Conservation (phyloP, 2,329 filamentous ascomycete genomes). For the Talaromyces funiculosus region DNA sequence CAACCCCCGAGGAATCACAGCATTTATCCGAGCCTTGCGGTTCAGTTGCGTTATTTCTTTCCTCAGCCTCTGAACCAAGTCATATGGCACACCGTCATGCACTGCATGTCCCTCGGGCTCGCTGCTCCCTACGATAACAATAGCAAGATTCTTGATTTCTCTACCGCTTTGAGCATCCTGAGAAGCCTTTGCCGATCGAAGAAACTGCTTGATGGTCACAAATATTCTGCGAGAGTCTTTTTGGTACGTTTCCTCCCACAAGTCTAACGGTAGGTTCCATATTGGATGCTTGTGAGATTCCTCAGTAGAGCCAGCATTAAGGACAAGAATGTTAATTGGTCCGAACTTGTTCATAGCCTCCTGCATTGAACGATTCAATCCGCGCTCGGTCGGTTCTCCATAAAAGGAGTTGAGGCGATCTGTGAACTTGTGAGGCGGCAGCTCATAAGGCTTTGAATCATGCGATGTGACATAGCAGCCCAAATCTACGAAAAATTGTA, state of each 20-base stretch:
- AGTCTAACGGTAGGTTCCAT: constrained; percentile 48
- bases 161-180: constrained; percentile 34
- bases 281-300: constrained; percentile 45
- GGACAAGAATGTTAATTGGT: constrained; percentile 49
- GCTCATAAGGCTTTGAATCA: constrained; percentile 39
- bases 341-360: constrained; percentile 43
- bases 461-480: constrained; percentile 52
- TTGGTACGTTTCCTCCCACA: constrained; percentile 49
- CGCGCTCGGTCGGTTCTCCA: background rate
- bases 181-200: constrained; percentile 36
- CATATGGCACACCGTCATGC: constrained; percentile 41
- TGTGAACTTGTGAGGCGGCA: constrained; percentile 22
- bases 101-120: constrained; percentile 47
- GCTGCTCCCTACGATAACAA: constrained; percentile 48
- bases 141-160: constrained; percentile 46
- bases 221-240: constrained; percentile 50
- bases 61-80: constrained; percentile 48
- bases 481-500: constrained; percentile 34
- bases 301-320: constrained; percentile 50
- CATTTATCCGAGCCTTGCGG: constrained; percentile 47
- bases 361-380: constrained; percentile 24
- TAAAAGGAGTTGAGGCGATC: constrained; percentile 30
- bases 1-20: constrained; percentile 45
- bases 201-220: constrained; percentile 53
- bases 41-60: constrained; percentile 52